A percentile compares a stretch with the other conserved stretches of the same genome.
These are phyloP conservation scores for Neospermospora avenae DNA, from an alignment of 2,329 filamentous ascomycete species.

Conservation along the genomic window DNA sequence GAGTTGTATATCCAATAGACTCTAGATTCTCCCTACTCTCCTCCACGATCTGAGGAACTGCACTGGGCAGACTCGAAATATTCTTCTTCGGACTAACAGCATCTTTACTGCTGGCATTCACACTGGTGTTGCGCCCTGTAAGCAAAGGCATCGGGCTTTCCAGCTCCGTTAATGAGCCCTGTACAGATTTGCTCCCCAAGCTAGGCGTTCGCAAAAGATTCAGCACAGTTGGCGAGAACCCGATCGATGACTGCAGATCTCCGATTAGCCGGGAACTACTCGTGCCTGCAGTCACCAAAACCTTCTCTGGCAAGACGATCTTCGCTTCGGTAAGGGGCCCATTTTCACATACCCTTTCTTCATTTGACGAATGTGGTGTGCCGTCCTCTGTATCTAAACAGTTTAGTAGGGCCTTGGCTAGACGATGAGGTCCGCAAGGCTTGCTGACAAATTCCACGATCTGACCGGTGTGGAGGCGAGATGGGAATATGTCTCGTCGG, in stretches of 20 bases:
- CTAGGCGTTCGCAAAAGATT: constrained; percentile 4
- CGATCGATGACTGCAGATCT: constrained; percentile 22
- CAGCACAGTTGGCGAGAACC: constrained; percentile 22
- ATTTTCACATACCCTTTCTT: constrained; percentile 14
- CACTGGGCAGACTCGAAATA: not conserved
- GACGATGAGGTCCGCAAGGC: constrained; percentile 27
- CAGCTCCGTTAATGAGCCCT: not conserved
- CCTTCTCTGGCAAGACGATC: constrained; percentile 4
- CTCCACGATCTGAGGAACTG: not conserved
- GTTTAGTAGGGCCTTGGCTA: constrained; percentile 27
- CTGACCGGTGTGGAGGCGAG: constrained; percentile 15
- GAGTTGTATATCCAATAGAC: not conserved
- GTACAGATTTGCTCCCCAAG: not conserved
- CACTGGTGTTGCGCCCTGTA: not conserved
- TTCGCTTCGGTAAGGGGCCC: not conserved
- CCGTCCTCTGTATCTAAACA: constrained; percentile 25
- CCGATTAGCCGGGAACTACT: constrained; percentile 19
- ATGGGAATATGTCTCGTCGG: constrained; percentile 18
- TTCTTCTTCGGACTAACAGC: not conserved
- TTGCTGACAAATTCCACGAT: constrained; percentile 26
- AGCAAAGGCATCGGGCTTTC: not conserved
- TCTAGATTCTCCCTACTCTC: not conserved
- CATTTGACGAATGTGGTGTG: not conserved
- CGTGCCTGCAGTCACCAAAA: constrained; percentile 16
- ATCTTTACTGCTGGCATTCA: not conserved